phyloP scores from a whole-genome alignment of 1,284 basidiomycete species.

The Ganoderma meredithae region DNA sequence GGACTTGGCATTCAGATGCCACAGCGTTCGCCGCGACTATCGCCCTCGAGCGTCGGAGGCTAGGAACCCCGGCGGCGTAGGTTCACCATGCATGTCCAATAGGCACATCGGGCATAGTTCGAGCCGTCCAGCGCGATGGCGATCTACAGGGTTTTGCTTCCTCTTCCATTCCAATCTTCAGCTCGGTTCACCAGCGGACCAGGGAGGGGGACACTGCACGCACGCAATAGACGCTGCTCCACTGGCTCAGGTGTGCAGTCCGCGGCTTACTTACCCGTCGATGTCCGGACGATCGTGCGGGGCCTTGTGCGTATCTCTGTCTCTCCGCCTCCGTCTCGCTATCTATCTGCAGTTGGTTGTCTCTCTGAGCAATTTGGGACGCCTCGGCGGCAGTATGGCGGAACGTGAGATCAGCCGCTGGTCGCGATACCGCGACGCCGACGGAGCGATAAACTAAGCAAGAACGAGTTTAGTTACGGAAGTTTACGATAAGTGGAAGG shows the following conservation, averaged over 20 bases:
- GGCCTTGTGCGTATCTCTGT: not conserved
- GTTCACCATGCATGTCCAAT: not conserved
- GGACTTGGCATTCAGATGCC: not conserved
- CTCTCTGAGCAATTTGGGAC: not conserved
- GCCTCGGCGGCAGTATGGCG: conserved; percentile 1
- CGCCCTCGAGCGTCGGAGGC: not conserved
- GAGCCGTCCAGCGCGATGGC: not conserved
- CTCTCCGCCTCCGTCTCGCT: not conserved
- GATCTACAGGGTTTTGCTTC: conserved; percentile 1
- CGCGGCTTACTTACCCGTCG: not conserved
- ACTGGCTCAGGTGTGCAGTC: not conserved
- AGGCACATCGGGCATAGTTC: not conserved
- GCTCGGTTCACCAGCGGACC: not conserved
- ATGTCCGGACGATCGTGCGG: not conserved
- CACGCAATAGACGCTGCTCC: not conserved
- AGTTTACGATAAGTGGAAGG: not conserved
- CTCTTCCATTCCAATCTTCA: not conserved
- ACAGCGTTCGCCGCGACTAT: not conserved
- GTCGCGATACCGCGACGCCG: not conserved
- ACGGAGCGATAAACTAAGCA: not conserved
- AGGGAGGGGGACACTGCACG: not conserved
- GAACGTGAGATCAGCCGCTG: not conserved
- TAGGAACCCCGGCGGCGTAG: not conserved
- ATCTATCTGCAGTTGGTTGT: too few species aligned
- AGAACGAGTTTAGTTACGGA: not conserved